Base-by-base conservation (phyloP, 768 basidiomycete species). In the Jaapia argillacea region DNA sequence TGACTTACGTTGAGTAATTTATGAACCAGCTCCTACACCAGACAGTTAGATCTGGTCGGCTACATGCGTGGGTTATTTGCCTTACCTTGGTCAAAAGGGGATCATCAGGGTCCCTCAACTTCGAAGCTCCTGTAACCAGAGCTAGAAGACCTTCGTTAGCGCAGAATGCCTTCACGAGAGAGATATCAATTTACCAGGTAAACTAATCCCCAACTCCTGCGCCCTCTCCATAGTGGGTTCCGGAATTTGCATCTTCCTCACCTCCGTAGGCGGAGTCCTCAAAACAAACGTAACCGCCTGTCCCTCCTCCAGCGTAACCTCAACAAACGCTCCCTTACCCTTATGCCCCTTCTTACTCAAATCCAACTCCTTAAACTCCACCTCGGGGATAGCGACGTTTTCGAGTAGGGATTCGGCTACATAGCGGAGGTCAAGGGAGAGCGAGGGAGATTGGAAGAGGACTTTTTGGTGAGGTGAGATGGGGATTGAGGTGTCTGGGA, bases 211-310 rank as follows among this genome's bases (percentile, higher is more conserved):
- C 16, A 75, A 51, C 41, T 59, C 47, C 27, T 70, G 56, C 18
- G 73, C 72, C 4, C 61, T 56, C 45, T 64, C 13, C 37, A 38
- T 7, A 21, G 13, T 38, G 10, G 37, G 37, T 21, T 7, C 28
- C 28, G 28, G 20, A 54, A 55, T 28, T 33, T 33, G n/a, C 10
- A 33, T 33, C 37, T 38, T 39, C 16, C 39, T 45, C 4, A 24
- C 41, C 10, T 58, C 58, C n/a, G 67, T 61, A 1, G 83, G 81
- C 6, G 78, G 78, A 36, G 77, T 80, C 33, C 92, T 69, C 52
- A 97, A 63, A 13, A 96, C 71, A 53, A 97, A 96, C 2, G 86
- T 87, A n/a, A 97, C 80, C 14, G 72, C 72, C 59, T 99, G 91
- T 0, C 94, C 93, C 59, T 97, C 94, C 18, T 63, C 57, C 18